Evolutionary conservation across 164 flowering plant genomes (phyloP).

Genomic region (Warburgia ugandensis): DNA sequence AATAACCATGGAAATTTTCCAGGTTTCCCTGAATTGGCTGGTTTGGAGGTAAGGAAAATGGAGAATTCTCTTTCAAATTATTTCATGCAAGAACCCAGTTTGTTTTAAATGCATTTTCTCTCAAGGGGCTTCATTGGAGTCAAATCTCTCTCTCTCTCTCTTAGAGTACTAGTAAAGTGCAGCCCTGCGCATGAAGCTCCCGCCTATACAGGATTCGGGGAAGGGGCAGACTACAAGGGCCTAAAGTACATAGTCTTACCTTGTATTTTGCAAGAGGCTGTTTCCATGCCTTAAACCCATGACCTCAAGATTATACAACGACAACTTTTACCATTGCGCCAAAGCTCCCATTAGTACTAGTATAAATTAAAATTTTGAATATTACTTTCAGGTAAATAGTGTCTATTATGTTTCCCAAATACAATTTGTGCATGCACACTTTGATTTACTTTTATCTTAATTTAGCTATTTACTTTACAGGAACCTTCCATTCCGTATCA

Average conservation of each 20-base stretch:
- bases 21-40: slow-evolving; percentile 14
- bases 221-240: too few relatives aligned
- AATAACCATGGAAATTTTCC: slow-evolving; percentile 21
- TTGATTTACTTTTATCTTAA: background rate
- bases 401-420: background rate
- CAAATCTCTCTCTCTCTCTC: background rate
- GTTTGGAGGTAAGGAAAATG: slow-evolving; percentile 26
- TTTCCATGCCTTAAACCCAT: too few relatives aligned
- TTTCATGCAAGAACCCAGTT: too few relatives aligned
- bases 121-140: background rate
- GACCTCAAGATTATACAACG: too few relatives aligned
- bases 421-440: too few relatives aligned
- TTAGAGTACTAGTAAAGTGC: background rate
- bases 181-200: too few relatives aligned
- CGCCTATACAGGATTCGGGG: too few relatives aligned
- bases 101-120: background rate
- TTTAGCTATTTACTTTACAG: slow-evolving; percentile 17
- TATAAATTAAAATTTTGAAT: background rate
- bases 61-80: background rate
- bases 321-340: too few relatives aligned
- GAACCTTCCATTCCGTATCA: slow-evolving; percentile 28
- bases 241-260: too few relatives aligned
- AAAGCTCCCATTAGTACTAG: too few relatives aligned
- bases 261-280: too few relatives aligned
- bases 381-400: too few relatives aligned